Conservation (phyloP, 257 asterid species). For the Lycium ferocissimum region DNA sequence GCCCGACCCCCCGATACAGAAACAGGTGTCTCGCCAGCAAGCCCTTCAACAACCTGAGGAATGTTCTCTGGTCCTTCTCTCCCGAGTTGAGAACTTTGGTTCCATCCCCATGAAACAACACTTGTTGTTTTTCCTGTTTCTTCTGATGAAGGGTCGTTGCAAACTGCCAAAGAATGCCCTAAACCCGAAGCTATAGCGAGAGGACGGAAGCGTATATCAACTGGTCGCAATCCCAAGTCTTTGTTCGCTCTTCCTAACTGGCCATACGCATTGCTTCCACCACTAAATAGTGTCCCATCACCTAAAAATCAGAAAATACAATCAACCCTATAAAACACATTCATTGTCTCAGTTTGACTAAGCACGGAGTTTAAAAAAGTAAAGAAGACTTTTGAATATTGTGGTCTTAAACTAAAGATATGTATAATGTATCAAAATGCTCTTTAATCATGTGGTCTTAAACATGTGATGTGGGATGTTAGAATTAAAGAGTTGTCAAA, state of each 20-base stretch:
- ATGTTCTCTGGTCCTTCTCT: constrained; percentile 62
- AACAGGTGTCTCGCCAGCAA: constrained; percentile 54
- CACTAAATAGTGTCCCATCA: constrained; percentile 77
- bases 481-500: no score
- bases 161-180: constrained; percentile 88
- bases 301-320: constrained; percentile 48
- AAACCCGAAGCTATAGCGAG: constrained; percentile 76
- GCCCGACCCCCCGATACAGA: constrained; percentile 80
- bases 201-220: constrained; percentile 53
- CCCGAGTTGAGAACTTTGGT: constrained; percentile 77
- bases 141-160: constrained; percentile 44
- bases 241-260: constrained; percentile 72
- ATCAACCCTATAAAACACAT: constrained; percentile 12
- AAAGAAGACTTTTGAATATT: no score
- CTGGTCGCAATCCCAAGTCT: constrained; percentile 69
- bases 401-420: no score
- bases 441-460: no score
- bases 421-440: no score
- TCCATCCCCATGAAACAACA: constrained; percentile 96
- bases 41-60: constrained; percentile 59
- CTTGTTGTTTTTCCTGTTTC: constrained; percentile 35
- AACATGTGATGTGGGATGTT: no score
- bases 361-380: no score
- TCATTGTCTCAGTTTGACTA: neutral
- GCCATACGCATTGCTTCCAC: constrained; percentile 88